Evolutionary conservation across 2,329 filamentous ascomycete genomes (phyloP), one percentile per base, ranked within the genome.

Genomic region (Fragosphaeria purpurea): DNA sequence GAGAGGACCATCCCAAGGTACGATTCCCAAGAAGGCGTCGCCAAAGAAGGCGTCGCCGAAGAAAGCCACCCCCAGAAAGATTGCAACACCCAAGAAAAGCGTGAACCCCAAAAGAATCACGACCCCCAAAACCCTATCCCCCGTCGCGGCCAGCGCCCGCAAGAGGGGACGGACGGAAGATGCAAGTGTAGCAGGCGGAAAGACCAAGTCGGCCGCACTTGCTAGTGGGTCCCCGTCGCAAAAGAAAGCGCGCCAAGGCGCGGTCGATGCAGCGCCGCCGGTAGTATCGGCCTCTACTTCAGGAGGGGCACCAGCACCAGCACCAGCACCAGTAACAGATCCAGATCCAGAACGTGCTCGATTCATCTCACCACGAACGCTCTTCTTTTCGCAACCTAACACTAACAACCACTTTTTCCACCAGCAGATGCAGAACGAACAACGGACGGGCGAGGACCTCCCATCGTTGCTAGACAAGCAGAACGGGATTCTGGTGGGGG

Each of bases 1-100:
- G 33, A 2, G 34, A n/a, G 30, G 41, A 46, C 13, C 39, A 34
- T 47, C 41, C 39, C 55, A 57, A 62, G 60, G 58, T 61, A 61
- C 55, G 56, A 58, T 47, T 51, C 41, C 46, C 41, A 53, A 42
- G 32, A 54, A 47, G 38, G 48, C 47, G 47, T 8, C 40, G 2
- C 33, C 33, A 22, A 50, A 41, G 42, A 45, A 35, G 31, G 12
- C 41, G 7, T 11, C 39, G 44, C 32, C 42, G 11, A 30, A 31
- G 11, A 48, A 35, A 31, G 12, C 12, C 13, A n/a, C 46, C 10
- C 43, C 34, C 22, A 50, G 45, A 42, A 48, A 46, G 37, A 4
- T 12, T 5, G 37, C 34, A 9, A 34, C 45, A 6, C 44, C 47
- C 31, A 47, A 47, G 13, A 51, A 48, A 35, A 12, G 10, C 30